Conservation (phyloP, 352 stramenopile genomes). For the Pythium biforme region DNA sequence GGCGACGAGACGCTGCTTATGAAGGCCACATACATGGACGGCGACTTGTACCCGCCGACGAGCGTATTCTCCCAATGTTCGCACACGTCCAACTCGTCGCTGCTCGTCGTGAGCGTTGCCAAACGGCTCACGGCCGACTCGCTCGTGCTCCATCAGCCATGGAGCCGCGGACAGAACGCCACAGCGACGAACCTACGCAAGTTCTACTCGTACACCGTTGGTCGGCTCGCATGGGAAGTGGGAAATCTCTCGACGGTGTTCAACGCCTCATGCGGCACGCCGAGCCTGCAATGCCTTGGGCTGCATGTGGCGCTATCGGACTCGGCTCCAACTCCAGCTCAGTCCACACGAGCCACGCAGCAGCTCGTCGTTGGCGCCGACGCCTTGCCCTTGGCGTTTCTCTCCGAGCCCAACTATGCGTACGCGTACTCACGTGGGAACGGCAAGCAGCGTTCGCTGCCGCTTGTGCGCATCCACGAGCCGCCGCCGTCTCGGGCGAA, state of each 20-base stretch:
- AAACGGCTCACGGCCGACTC: conserved; percentile 15
- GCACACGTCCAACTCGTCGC: not conserved
- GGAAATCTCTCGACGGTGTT: conserved; percentile 18
- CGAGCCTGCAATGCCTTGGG: not conserved
- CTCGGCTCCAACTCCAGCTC: too few relatives aligned
- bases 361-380: not conserved
- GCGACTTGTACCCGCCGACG: not conserved
- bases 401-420: not conserved
- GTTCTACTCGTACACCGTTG: conserved; percentile 27
- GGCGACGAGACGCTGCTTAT: conserved; percentile 1
- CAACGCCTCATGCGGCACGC: conserved; percentile 13
- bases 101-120: conserved; percentile 14
- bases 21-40: not conserved
- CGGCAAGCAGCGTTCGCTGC: not conserved
- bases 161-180: conserved; percentile 1
- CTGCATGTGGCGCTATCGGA: not conserved
- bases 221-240: conserved; percentile 19
- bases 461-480: not conserved
- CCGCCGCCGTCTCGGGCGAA: not conserved
- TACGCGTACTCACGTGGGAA: not conserved
- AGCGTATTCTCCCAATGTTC: not conserved
- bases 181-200: conserved; percentile 23
- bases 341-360: not conserved
- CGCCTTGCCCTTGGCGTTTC: not conserved
- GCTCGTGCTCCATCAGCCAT: not conserved